phyloP scores from a whole-genome alignment of 2,329 filamentous ascomycete species.

The Colletotrichum plurivorum region DNA sequence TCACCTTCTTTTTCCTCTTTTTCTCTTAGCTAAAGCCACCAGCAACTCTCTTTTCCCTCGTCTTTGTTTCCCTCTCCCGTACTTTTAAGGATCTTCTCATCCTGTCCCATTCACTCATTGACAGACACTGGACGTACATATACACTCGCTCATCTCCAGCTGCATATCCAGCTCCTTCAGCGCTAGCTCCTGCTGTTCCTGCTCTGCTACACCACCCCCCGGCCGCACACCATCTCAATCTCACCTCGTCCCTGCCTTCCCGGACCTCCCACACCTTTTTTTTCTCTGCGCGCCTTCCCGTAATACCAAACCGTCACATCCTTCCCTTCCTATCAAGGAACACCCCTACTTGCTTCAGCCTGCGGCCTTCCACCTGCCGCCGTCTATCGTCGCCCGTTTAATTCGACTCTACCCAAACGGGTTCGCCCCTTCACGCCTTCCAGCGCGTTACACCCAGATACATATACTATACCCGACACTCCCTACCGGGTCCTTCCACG shows the following conservation, averaged over 20 bases:
- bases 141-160: no score
- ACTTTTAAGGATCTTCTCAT: no score
- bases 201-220: neutral
- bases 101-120: no score
- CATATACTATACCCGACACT: slow-evolving; percentile 15
- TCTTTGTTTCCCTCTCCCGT: neutral
- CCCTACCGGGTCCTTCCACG: neutral
- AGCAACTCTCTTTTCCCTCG: neutral
- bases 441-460: slow-evolving; percentile 16
- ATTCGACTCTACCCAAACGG: slow-evolving; percentile 4
- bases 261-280: slow-evolving; percentile 9
- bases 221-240: neutral
- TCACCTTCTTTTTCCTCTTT: neutral
- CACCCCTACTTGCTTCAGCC: slow-evolving; percentile 20
- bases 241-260: neutral
- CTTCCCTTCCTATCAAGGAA: slow-evolving; percentile 12
- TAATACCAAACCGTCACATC: slow-evolving; percentile 20
- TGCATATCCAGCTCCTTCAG: neutral
- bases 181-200: no score
- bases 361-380: neutral
- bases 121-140: no score
- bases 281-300: slow-evolving; percentile 1
- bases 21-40: neutral
- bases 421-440: neutral
- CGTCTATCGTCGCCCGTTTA: slow-evolving; percentile 3